Evolutionary conservation across 139 green algal genomes (phyloP), one percentile per base, ranked within the genome.

Genomic region (Tetraselmis striata): DNA sequence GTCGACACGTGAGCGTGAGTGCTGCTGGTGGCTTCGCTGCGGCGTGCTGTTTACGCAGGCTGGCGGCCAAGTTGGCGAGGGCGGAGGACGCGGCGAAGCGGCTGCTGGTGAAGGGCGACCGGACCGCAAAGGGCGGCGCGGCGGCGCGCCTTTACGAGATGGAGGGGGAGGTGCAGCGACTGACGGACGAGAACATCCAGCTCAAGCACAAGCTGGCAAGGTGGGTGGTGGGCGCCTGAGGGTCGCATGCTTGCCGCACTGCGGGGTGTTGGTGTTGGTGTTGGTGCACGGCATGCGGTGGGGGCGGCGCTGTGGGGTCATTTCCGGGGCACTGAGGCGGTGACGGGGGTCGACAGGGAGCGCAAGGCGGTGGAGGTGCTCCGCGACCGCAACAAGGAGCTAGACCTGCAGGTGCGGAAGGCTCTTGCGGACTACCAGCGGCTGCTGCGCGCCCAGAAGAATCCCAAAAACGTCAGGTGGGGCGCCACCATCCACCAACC

Each of bases 21-120:
- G n/a, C n/a, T n/a, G n/a, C n/a, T n/a, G n/a, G n/a, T n/a, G n/a
- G n/a, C n/a, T n/a, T n/a, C n/a, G n/a, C 24, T 79, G 74, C 2
- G 32, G 67, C 30, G 1, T 76, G 59, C 22, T 23, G 1, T 23
- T 18, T 67, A 67, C 18, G 30, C 85, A 95, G 92, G 85, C 89
- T 95, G 28, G 82, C 88, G 0, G 90, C 91, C 0, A 91, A 95
- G 87, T 90, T 96, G 22, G 90, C 91, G 0, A 80, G 92, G 1
- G 95, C 91, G 24, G 92, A 96, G 81, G 90, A 95, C 79, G 90
- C 91, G 0, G 91, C 91, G 5, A 96, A 96, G 87, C 86, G 92
- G 1, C 89, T 88, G 0, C 84, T 96, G 77, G 80, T 93, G 1
- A 82, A 87, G 24, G 83, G 75, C 1, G 91, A 94, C 79, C 23